A percentile compares a stretch with the other conserved stretches of the same genome.
phyloP scores from a whole-genome alignment of 2,329 filamentous ascomycete genomes.

The Aspergillus sp. region DNA sequence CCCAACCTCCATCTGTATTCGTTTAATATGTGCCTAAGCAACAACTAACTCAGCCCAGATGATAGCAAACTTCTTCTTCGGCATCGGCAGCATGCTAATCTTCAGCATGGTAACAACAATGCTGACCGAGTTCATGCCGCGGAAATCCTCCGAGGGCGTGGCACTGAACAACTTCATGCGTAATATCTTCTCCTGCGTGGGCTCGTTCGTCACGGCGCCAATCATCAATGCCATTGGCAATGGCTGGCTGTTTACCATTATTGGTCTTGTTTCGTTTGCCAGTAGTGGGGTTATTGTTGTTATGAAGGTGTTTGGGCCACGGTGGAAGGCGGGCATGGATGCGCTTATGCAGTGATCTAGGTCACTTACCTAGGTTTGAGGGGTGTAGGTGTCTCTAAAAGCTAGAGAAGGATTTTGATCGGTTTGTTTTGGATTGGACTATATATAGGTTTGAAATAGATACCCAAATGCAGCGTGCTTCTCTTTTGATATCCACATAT shows the following conservation, averaged over 20 bases:
- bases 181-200: constrained; percentile 75
- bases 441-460: neutral
- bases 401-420: neutral
- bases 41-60: constrained; percentile 32
- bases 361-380: too few species aligned
- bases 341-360: constrained; percentile 18
- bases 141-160: constrained; percentile 68
- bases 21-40: neutral
- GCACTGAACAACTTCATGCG: constrained; percentile 79
- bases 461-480: neutral
- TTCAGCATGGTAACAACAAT: constrained; percentile 75
- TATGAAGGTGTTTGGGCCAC: constrained; percentile 59
- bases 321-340: constrained; percentile 67
- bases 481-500: too few species aligned
- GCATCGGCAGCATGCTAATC: constrained; percentile 74
- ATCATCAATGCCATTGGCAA: constrained; percentile 69
- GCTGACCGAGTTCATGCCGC: constrained; percentile 81
- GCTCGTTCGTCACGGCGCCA: constrained; percentile 67
- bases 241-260: constrained; percentile 72
- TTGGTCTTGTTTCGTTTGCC: constrained; percentile 56
- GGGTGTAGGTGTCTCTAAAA: neutral
- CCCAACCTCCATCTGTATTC: neutral
- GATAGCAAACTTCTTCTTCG: constrained; percentile 72
- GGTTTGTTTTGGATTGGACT: neutral
- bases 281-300: constrained; percentile 61